Base-by-base conservation (phyloP, 208 protist genomes). In the Leishmania braziliensis region DNA sequence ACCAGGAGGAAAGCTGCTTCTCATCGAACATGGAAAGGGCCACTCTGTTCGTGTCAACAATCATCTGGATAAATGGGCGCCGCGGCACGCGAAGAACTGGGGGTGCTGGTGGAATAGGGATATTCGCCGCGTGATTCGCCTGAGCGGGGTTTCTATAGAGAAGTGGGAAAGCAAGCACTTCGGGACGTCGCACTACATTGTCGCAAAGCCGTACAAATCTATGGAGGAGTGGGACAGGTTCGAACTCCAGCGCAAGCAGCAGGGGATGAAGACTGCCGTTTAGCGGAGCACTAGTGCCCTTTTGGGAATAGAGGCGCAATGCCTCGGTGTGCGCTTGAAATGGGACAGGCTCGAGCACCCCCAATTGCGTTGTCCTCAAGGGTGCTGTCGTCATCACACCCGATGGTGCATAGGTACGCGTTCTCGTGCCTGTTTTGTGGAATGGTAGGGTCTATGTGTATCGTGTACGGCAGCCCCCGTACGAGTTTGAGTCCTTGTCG, bases 71-170 rank as follows among this genome's bases (percentile, higher is more conserved):
- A 95, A 96, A 66, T 95, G 92, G 92, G 93, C 95, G 2, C 92
- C 91, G 3, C 83, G 86, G 0, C 95, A 98, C 78, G 95, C 95
- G 48, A 93, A 91, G 71, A 88, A 87, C 58, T 98, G 92, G 91
- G 95, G 95, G 12, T 98, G 95, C 85, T 96, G 93, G 92, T 98
- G 95, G 93, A 98, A 98, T 78, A 85, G 93, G 48, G 91, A 96
- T 80, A 98, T 98, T 63, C 84, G 89, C 48, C 89, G 91, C 48
- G 86, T 92, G 39, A 81, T 97, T 16, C 87, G 92, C 12, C 84
- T 96, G 58, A 90, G 90, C 62, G 93, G 92, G 3, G 68, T 97
- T 20, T 86, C 87, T 3, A 86, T 95, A 23, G 84, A 91, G 66
- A 94, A 94, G 78, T 88, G 79, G 78, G 88, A 95, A 58, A 83